These are phyloP conservation scores for Kluyveromyces aestuarii DNA, from an alignment of 805 yeast species.

Conservation along the genomic window DNA sequence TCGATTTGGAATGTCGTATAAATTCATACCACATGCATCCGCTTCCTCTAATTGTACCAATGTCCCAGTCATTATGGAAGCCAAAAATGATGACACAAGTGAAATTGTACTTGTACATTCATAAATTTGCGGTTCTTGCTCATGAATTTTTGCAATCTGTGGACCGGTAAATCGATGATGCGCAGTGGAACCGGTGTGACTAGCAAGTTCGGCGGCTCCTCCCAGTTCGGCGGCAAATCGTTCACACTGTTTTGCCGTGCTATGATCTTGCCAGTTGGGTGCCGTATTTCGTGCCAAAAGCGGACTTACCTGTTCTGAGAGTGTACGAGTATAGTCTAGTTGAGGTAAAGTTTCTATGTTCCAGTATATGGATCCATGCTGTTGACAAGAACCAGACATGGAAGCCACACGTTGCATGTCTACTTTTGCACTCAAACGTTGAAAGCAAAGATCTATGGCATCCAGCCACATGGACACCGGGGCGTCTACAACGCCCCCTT, in stretches of 20 bases:
- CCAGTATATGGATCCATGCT: constrained; percentile 88
- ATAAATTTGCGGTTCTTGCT: constrained; percentile 44
- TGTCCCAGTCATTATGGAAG: constrained; percentile 59
- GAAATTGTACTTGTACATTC: constrained; percentile 52
- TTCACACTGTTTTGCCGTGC: constrained; percentile 61
- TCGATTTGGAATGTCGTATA: constrained; percentile 58
- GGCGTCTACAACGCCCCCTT: constrained; percentile 47
- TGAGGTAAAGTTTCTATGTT: constrained; percentile 36
- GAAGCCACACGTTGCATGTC: constrained; percentile 54
- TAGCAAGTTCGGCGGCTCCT: constrained; percentile 49
- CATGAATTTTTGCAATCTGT: constrained; percentile 70
- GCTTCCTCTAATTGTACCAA: constrained; percentile 64
- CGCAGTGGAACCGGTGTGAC: constrained; percentile 74
- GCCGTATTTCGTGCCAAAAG: constrained; percentile 59
- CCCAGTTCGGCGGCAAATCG: constrained; percentile 50
- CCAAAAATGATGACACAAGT: constrained; percentile 69
- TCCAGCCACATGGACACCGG: constrained; percentile 91
- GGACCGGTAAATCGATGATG: constrained; percentile 88
- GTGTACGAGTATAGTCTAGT: constrained; percentile 28
- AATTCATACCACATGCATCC: constrained; percentile 91
- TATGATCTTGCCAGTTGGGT: constrained; percentile 95
- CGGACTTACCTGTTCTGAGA: constrained; percentile 40
- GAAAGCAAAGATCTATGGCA: constrained; percentile 59
- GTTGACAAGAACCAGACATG: constrained; percentile 83
- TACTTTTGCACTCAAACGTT: constrained; percentile 41